phyloP scores from a whole-genome alignment of 176 grass and related monocot genomes.

The Eleusine coracana region DNA sequence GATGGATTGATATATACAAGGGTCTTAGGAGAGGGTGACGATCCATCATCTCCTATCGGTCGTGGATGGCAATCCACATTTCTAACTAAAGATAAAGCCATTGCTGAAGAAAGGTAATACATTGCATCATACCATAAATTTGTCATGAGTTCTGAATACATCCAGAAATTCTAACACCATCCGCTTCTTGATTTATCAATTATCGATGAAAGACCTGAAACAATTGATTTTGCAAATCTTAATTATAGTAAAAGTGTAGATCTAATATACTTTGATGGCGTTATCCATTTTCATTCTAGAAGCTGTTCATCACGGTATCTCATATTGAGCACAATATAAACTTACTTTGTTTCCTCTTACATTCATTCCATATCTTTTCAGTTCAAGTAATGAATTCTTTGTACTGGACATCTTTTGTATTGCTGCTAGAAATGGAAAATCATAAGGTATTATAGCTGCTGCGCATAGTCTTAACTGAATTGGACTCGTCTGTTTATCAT shows the following conservation, averaged over 20 bases:
- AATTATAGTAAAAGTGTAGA: neutral
- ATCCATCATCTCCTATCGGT: slow-evolving; percentile 91
- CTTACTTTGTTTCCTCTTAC: neutral
- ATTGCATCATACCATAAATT: neutral
- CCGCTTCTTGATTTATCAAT: neutral
- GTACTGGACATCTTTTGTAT: neutral
- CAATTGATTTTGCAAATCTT: neutral
- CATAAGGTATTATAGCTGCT: neutral
- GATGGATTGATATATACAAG: slow-evolving; percentile 74
- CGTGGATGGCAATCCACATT: slow-evolving; percentile 98
- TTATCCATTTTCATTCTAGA: neutral
- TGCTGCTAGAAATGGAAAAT: neutral
- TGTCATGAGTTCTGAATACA: neutral
- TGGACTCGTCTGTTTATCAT: neutral
- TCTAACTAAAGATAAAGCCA: slow-evolving; percentile 71
- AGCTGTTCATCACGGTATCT: neutral
- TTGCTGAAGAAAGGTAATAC: slow-evolving; percentile 74
- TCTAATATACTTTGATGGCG: neutral
- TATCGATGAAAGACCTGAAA: neutral
- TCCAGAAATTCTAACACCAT: neutral
- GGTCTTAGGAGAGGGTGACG: slow-evolving; percentile 81
- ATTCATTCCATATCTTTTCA: neutral
- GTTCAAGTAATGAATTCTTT: neutral
- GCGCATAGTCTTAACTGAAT: neutral
- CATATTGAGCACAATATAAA: too few species aligned